These are phyloP conservation scores for Pisolithus albus DNA, from an alignment of 768 basidiomycete species.

Conservation along the genomic window DNA sequence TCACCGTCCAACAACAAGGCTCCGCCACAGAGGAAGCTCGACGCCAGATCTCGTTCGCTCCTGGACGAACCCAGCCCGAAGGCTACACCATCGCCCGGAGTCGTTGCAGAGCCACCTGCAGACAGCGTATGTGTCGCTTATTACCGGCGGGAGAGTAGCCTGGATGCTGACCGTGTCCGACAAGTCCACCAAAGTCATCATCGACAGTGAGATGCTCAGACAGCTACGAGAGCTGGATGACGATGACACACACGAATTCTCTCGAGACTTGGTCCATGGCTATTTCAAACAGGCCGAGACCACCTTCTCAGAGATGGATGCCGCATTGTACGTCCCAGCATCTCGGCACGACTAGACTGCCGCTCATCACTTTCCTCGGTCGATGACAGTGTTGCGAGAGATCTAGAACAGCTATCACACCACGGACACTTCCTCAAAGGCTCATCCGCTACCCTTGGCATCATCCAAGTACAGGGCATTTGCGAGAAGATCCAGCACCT, in stretches of 20 bases:
- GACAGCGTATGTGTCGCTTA: no score
- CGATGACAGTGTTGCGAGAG: conserved; percentile 41
- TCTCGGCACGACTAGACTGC: conserved; percentile 7
- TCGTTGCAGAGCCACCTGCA: not conserved
- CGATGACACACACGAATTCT: conserved; percentile 71
- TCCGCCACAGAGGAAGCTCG: conserved; percentile 25
- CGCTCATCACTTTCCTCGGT: conserved; percentile 9
- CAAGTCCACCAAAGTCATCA: conserved; percentile 24
- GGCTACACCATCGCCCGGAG: conserved; percentile 4
- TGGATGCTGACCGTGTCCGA: conserved; percentile 6
- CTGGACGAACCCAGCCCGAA: conserved; percentile 17
- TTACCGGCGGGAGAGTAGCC: no score
- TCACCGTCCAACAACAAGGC: conserved; percentile 28
- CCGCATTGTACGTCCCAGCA: conserved; percentile 57
- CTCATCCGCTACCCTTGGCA: conserved; percentile 90
- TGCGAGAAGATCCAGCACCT: conserved; percentile 92
- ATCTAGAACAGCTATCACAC: conserved; percentile 60
- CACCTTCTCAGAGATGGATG: conserved; percentile 76
- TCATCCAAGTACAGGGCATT: conserved; percentile 68
- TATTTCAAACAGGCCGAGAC: conserved; percentile 75
- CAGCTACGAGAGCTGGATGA: conserved; percentile 94
- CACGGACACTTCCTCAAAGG: conserved; percentile 96
- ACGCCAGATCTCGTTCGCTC: conserved; percentile 24
- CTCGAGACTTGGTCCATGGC: conserved; percentile 65
- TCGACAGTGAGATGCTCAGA: conserved; percentile 74